Conservation (phyloP, 208 protist genomes). For the Naegleria fowleri region DNA sequence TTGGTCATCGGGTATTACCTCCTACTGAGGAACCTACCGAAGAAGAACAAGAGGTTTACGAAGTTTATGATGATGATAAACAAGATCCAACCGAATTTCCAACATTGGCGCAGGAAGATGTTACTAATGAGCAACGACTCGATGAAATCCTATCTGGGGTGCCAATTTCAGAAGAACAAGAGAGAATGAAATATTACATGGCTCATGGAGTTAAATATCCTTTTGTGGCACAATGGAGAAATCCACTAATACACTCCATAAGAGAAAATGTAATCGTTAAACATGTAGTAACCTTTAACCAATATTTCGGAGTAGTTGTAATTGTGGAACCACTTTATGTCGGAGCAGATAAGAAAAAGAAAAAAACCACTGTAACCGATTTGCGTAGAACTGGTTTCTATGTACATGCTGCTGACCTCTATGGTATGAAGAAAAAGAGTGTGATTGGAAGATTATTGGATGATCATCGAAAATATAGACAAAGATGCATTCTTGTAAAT, state of each 20-base stretch:
- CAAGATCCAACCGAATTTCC: not conserved
- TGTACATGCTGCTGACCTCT: not conserved
- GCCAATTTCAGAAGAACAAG: not conserved
- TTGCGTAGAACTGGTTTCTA: not conserved
- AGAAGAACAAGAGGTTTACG: not conserved
- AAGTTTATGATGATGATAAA: not conserved
- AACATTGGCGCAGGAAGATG: not conserved
- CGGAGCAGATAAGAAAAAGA: not conserved
- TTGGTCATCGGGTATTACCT: not conserved
- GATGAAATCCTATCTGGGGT: not conserved
- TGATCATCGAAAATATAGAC: constrained; percentile 2
- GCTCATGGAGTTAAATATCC: not conserved
- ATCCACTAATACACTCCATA: not conserved
- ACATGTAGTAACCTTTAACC: not conserved
- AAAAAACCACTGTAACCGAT: not conserved
- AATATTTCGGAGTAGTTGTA: not conserved
- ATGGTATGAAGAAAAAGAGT: constrained; percentile 19
- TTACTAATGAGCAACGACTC: not conserved
- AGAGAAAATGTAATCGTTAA: constrained; percentile 20
- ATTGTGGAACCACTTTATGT: constrained; percentile 9
- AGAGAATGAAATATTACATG: not conserved
- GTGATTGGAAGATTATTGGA: not conserved
- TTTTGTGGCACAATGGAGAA: constrained; percentile 17
- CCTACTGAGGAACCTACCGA: not conserved
- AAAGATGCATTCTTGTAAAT: constrained; percentile 13